Evolutionary conservation across 768 basidiomycete genomes (phyloP).

Genomic region (Sporobolomyces phaffii): DNA sequence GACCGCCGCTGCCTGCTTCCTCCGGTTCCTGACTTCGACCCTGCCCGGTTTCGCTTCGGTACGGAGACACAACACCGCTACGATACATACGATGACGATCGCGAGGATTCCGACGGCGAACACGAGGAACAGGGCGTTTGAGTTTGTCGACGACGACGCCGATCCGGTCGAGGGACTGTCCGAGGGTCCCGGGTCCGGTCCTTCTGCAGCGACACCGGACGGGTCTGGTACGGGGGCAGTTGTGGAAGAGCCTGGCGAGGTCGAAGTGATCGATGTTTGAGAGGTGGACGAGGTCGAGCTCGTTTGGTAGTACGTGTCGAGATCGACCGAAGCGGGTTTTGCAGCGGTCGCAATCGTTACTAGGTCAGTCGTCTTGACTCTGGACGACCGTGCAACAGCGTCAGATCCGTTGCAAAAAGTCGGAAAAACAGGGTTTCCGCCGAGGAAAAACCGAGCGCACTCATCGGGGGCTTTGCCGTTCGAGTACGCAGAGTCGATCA

Average conservation of each 20-base stretch:
- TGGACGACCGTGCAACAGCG: too few species aligned
- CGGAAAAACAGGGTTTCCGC: too few species aligned
- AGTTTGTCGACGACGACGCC: neutral
- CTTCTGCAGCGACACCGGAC: too few species aligned
- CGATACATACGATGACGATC: neutral
- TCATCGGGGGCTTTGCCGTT: neutral
- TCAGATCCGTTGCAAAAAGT: too few species aligned
- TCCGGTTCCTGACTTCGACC: too few species aligned
- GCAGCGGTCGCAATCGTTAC: neutral
- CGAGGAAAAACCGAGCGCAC: neutral
- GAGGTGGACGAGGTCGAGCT: neutral
- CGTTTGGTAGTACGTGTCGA: neutral
- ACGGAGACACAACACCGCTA: neutral
- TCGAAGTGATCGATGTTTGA: neutral
- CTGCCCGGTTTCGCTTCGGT: slow-evolving; percentile 1
- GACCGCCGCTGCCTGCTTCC: too few species aligned
- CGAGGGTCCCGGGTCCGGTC: too few species aligned
- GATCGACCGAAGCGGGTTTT: neutral
- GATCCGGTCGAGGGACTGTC: neutral
- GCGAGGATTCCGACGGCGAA: neutral
- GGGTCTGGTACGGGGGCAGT: too few species aligned
- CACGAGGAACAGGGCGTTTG: neutral
- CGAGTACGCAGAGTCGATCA: neutral
- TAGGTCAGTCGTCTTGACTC: neutral
- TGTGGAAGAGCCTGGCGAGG: too few species aligned